These are phyloP conservation scores for Quercus bicolor DNA, from an alignment of 306 rosid genomes.

Conservation along the genomic window DNA sequence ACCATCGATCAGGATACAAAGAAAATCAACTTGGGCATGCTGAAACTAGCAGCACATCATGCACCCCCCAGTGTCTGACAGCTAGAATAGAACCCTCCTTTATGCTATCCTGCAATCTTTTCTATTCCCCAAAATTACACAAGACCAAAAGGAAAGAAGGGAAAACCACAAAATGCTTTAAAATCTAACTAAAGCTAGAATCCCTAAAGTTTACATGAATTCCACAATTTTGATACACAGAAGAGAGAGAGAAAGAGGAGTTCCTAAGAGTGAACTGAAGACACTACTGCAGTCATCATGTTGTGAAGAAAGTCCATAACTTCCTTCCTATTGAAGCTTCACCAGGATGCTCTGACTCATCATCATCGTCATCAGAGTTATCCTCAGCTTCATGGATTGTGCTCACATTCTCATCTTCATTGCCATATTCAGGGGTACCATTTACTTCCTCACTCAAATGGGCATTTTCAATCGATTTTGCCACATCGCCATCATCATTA, in stretches of 20 bases:
- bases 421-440: conserved; percentile 29
- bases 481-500: conserved; percentile 37
- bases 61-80: neutral
- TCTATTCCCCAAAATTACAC: neutral
- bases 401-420: conserved; percentile 44
- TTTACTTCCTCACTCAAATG: conserved; percentile 37
- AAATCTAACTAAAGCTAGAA: conserved; percentile 7
- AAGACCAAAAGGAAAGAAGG: neutral
- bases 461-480: conserved; percentile 29
- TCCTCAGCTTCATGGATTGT: conserved; percentile 35
- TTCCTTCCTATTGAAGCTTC: conserved; percentile 62
- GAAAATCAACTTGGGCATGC: neutral
- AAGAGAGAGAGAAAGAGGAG: neutral
- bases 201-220: neutral
- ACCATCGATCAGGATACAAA: neutral
- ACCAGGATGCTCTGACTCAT: conserved; percentile 40
- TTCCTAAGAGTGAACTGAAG: neutral
- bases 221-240: too few species aligned
- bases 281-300: conserved; percentile 40
- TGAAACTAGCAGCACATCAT: neutral
- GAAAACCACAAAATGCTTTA: neutral
- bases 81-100: neutral
- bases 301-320: conserved; percentile 65
- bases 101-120: neutral
- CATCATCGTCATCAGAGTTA: conserved; percentile 34